Evolutionary conservation across 352 stramenopile genomes (phyloP), one percentile per base, ranked within the genome.

Genomic region (Pythium insidiosum): DNA sequence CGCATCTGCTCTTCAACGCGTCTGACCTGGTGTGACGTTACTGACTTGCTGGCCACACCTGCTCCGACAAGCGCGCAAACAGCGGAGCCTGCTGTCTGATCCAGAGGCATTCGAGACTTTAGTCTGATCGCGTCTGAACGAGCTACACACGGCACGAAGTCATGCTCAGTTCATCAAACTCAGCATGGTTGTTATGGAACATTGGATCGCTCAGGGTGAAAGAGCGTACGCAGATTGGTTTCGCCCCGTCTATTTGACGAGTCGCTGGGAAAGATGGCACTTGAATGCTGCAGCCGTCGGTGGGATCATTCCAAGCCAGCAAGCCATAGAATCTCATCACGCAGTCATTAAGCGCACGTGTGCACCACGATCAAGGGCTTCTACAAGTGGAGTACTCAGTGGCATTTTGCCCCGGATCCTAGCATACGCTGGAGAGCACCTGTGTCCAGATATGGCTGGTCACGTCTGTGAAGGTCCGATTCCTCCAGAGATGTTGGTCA

Each of bases 131-230:
- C n/a, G n/a, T n/a, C n/a, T n/a, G n/a, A n/a, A n/a, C n/a, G n/a
- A n/a, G n/a, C 35, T 51, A 4, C 44, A 19, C 11, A 4, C 9
- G 16, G 33, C 44, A n/a, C 44, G 33, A 11, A 23, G 22, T 2
- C 44, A 51, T 19, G 44, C 15, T 1, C 44, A 51, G 42, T 57
- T 41, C 18, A 38, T 54, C 34, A 50, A 28, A 13, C 43, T 45
- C n/a, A 15, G 28, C 15, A 15, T 33, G 28, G 15, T 33, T 15
- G 15, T 33, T 13, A 33, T 15, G 15, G 28, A 33, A 9, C 28
- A 33, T 15, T 33, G 28, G 28, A 33, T 33, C 28, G 15, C 9
- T 13, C 9, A 33, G 9, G 28, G 28, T 33, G 28, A 33, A 15
- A 9, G 9, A 33, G 28, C 9, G 15, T 33, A 33, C 15, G 28